These are phyloP conservation scores for Russula lepida DNA, from an alignment of 768 basidiomycete species.

Conservation along the genomic window DNA sequence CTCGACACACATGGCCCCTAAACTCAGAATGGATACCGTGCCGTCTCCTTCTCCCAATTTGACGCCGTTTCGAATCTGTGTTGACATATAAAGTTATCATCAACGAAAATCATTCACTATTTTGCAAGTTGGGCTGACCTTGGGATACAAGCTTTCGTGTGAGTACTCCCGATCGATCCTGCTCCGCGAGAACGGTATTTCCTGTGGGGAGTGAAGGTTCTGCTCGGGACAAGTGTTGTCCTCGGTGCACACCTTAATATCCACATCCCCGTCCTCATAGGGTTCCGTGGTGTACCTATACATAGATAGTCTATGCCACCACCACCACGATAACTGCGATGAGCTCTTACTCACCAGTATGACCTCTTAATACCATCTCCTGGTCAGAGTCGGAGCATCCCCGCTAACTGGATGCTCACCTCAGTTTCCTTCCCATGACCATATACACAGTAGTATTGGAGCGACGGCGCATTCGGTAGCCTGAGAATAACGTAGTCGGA, in stretches of 20 bases:
- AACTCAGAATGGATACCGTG: constrained; percentile 75
- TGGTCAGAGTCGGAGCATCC: not conserved
- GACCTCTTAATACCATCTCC: constrained; percentile 46
- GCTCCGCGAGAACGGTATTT: constrained; percentile 49
- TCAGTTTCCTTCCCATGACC: constrained; percentile 96
- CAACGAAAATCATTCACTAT: too few relatives aligned
- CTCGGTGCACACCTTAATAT: constrained; percentile 36
- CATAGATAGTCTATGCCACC: not conserved
- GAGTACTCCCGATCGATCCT: constrained; percentile 86
- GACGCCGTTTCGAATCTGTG: constrained; percentile 70
- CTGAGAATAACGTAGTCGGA: constrained; percentile 30
- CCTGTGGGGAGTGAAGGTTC: constrained; percentile 38
- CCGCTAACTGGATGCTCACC: constrained; percentile 34
- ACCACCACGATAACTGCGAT: not conserved
- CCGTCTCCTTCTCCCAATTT: constrained; percentile 95
- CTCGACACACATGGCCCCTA: constrained; percentile 95
- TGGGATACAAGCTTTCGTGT: constrained; percentile 49
- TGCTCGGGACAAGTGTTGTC: constrained; percentile 33
- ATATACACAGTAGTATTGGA: constrained; percentile 90
- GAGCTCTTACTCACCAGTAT: constrained; percentile 51
- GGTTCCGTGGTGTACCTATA: constrained; percentile 63
- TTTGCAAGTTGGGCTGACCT: constrained; percentile 29
- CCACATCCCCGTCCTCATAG: constrained; percentile 39
- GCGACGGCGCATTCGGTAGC: constrained; percentile 81
- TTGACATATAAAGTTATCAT: not conserved